Conservation (phyloP, 495 filamentous ascomycete species). For the Xylaria scruposa region DNA sequence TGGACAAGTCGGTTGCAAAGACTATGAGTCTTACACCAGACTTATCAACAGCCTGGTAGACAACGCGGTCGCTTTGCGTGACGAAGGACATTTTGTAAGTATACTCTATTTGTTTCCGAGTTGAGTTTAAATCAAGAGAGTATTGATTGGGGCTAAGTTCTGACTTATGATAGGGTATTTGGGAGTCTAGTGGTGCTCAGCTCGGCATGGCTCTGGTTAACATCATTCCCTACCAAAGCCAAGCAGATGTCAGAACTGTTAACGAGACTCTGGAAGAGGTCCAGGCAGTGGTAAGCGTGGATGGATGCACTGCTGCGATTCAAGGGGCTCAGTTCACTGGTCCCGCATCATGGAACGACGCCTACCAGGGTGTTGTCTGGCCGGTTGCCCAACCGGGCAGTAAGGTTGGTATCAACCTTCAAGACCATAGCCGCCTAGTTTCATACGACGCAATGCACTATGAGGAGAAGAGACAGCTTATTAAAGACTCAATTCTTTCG, state of each 20-base stretch:
- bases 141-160: no score
- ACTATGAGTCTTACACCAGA: slow-evolving; percentile 7
- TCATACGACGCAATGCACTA: background rate
- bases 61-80: background rate
- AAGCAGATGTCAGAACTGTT: background rate
- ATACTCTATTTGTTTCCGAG: background rate
- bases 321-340: slow-evolving; percentile 3
- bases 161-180: slow-evolving; percentile 14
- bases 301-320: slow-evolving; percentile 10
- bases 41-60: slow-evolving; percentile 9
- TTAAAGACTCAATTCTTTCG: slow-evolving; percentile 1
- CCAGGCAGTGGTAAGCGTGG: background rate
- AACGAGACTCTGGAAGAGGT: slow-evolving; percentile 11
- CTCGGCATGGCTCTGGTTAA: slow-evolving; percentile 12
- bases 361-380: slow-evolving; percentile 12
- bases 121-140: background rate
- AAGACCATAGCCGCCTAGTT: slow-evolving; percentile 14
- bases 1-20: slow-evolving; percentile 14
- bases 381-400: slow-evolving; percentile 9
- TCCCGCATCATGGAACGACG: slow-evolving; percentile 16
- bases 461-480: slow-evolving; percentile 7
- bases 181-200: background rate
- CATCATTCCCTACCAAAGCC: slow-evolving; percentile 3
- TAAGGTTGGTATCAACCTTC: slow-evolving; percentile 8
- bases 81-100: slow-evolving; percentile 11